phyloP scores from a whole-genome alignment of 1,284 basidiomycete genomes.

The Apiotrichum sp. region DNA sequence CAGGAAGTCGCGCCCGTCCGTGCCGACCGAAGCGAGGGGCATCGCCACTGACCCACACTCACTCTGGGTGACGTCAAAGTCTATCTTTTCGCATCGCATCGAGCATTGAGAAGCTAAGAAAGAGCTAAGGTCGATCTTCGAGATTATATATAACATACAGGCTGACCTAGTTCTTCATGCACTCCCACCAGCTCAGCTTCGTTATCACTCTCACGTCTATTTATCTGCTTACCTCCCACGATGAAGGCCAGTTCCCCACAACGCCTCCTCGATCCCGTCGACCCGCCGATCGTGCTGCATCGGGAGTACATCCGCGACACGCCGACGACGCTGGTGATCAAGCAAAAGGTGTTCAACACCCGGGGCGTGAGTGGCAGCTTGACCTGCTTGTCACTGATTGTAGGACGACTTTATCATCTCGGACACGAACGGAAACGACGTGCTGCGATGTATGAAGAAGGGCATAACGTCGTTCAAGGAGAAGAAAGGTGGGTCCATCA shows the following conservation, averaged over 20 bases:
- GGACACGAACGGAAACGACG: background rate
- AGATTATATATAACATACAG: too few relatives aligned
- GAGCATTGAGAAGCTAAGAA: too few relatives aligned
- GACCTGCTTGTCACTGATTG: background rate
- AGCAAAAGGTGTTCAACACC: slow-evolving; percentile 1
- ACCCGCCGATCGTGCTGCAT: background rate
- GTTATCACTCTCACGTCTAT: too few relatives aligned
- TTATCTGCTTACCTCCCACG: too few relatives aligned
- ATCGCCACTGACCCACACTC: too few relatives aligned
- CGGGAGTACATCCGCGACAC: background rate
- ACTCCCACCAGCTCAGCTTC: too few relatives aligned
- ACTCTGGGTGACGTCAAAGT: too few relatives aligned
- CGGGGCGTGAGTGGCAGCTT: background rate
- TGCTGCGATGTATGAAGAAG: slow-evolving; percentile 1
- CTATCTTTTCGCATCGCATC: too few relatives aligned
- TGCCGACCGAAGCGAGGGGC: too few relatives aligned
- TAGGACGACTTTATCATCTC: slow-evolving; percentile 4
- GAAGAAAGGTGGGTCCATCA: background rate
- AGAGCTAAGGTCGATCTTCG: too few relatives aligned
- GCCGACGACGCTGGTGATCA: background rate
- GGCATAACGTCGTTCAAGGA: background rate
- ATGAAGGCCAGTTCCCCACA: background rate
- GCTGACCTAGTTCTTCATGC: too few relatives aligned
- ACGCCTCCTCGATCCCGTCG: slow-evolving; percentile 7
- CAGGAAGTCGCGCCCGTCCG: too few relatives aligned